Evolutionary conservation across 2,329 filamentous ascomycete species (phyloP).

Genomic region (Akanthomyces dipterigenus): DNA sequence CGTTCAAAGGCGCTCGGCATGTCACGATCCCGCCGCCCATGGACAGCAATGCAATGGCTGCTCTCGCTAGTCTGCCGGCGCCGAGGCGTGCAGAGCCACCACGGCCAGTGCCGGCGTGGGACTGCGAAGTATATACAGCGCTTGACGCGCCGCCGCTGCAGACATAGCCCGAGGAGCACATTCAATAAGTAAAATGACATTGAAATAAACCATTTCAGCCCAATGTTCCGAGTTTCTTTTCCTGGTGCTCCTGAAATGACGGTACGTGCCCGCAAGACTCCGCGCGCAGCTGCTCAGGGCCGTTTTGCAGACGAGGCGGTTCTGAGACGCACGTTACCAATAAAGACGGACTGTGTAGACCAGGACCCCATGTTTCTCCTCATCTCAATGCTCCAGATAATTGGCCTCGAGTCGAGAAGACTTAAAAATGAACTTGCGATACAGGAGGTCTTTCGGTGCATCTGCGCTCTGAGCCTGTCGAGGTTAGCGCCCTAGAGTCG

Average conservation of each 20-base stretch:
- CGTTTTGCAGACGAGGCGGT: background rate
- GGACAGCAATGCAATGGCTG: background rate
- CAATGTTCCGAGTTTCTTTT: background rate
- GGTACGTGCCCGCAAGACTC: too few species aligned
- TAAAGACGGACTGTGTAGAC: background rate
- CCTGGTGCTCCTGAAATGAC: background rate
- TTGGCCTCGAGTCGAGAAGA: background rate
- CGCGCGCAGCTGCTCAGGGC: too few species aligned
- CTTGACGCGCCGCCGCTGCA: background rate
- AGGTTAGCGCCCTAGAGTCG: background rate
- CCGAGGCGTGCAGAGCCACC: background rate
- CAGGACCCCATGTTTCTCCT: background rate
- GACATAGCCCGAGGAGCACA: background rate
- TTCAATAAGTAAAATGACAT: background rate
- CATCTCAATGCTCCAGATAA: background rate
- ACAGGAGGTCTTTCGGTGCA: background rate
- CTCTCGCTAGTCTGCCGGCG: background rate
- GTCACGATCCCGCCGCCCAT: background rate
- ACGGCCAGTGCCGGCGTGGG: background rate
- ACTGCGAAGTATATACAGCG: constrained; percentile 6
- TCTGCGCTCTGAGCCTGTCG: background rate
- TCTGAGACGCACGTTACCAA: background rate
- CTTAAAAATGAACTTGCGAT: background rate
- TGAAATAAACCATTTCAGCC: background rate
- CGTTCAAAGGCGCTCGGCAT: background rate